Conservation (phyloP, 495 filamentous ascomycete genomes). For the Xylaria intraflava region DNA sequence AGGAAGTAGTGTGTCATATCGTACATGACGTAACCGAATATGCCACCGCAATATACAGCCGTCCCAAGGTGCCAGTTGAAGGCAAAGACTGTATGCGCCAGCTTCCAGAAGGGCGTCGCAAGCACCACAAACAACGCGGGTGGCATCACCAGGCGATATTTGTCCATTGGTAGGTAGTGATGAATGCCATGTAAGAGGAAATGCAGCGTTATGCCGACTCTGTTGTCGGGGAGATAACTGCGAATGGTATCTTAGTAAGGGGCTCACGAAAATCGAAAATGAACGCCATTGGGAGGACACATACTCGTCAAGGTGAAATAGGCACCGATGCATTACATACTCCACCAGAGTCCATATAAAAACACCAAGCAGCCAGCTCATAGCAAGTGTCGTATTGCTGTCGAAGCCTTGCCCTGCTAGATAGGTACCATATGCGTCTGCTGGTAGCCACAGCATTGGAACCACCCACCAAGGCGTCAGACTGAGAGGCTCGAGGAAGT, state of each 20-base stretch:
- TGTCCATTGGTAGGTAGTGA: conserved; percentile 98
- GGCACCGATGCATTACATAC: conserved; percentile 80
- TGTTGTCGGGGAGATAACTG: conserved; percentile 87
- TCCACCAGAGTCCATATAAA: conserved; percentile 85
- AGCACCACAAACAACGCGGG: conserved; percentile 80
- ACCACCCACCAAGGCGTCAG: conserved; percentile 92
- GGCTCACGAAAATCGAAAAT: not conserved
- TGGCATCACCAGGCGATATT: conserved; percentile 93
- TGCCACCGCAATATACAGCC: conserved; percentile 75
- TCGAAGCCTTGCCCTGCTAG: conserved; percentile 53
- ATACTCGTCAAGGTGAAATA: conserved; percentile 92
- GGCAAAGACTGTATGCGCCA: conserved; percentile 77
- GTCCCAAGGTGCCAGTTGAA: conserved; percentile 79
- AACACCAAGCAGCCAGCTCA: conserved; percentile 60
- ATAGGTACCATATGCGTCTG: conserved; percentile 66
- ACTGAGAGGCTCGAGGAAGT: conserved; percentile 91
- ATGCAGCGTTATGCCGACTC: conserved; percentile 79
- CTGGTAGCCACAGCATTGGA: conserved; percentile 80
- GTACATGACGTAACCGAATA: conserved; percentile 95
- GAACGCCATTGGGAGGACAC: conserved; percentile 20
- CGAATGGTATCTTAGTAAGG: conserved; percentile 12
- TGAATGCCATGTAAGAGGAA: conserved; percentile 97
- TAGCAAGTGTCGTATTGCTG: conserved; percentile 33
- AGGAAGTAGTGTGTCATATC: conserved; percentile 98
- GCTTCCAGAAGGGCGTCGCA: conserved; percentile 85